Conservation (phyloP, 1,284 basidiomycete genomes). For the Sporisorium scitamineum region DNA sequence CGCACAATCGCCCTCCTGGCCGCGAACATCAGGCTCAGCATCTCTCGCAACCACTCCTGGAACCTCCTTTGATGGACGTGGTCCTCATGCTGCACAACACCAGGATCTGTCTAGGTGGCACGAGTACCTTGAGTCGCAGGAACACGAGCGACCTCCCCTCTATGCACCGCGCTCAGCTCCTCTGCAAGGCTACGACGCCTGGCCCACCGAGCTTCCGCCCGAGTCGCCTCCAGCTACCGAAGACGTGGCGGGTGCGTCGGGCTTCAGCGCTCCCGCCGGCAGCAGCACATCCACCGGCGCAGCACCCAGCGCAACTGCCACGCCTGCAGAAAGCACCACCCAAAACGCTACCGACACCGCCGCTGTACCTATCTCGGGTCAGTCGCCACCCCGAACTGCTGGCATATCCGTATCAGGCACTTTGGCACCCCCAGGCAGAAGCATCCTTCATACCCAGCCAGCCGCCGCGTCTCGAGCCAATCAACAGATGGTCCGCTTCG, state of each 20-base stretch:
- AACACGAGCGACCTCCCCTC: slow-evolving; percentile 40
- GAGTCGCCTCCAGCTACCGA: neutral
- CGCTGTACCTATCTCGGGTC: neutral
- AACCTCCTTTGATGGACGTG: slow-evolving; percentile 13
- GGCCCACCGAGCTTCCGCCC: slow-evolving; percentile 28
- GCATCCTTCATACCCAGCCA: slow-evolving; percentile 40
- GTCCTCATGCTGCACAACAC: slow-evolving; percentile 12
- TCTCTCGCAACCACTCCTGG: slow-evolving; percentile 1
- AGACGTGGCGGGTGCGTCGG: neutral
- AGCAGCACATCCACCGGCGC: slow-evolving; percentile 13
- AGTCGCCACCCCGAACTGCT: slow-evolving; percentile 5
- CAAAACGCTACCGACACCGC: slow-evolving; percentile 14
- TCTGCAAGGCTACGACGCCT: slow-evolving; percentile 35
- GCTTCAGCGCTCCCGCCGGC: neutral
- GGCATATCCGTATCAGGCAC: neutral
- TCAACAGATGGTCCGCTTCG: slow-evolving; percentile 46
- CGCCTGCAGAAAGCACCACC: slow-evolving; percentile 19
- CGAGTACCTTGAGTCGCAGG: slow-evolving; percentile 37
- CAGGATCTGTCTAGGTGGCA: slow-evolving; percentile 42
- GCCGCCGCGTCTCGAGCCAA: slow-evolving; percentile 15
- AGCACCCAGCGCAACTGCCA: slow-evolving; percentile 10
- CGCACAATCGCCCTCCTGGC: slow-evolving; percentile 16
- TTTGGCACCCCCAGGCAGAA: slow-evolving; percentile 13
- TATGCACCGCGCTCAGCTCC: slow-evolving; percentile 51
- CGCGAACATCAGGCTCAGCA: slow-evolving; percentile 8